These are phyloP conservation scores for Pythium phragmiticola DNA, from an alignment of 352 stramenopile genomes.

Conservation along the genomic window DNA sequence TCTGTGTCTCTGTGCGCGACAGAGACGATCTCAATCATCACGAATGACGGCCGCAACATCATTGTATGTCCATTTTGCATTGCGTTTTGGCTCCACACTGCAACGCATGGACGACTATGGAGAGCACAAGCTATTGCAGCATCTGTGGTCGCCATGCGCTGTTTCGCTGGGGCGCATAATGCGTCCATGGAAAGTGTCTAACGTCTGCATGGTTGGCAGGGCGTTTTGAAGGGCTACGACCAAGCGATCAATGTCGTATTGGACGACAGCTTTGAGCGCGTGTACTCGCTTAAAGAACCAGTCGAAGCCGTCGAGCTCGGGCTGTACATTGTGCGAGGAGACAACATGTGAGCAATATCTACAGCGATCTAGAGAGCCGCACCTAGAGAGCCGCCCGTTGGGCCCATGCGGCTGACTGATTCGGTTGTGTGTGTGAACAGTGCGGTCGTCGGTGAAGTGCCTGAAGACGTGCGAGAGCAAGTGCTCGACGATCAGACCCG, in stretches of 20 bases:
- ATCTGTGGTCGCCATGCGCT: neutral
- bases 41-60: slow-evolving; percentile 94
- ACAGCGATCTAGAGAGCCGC: neutral
- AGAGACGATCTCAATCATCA: slow-evolving; percentile 92
- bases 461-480: slow-evolving; percentile 87
- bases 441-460: slow-evolving; percentile 83
- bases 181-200: neutral
- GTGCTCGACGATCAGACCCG: slow-evolving; percentile 88
- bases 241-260: slow-evolving; percentile 93
- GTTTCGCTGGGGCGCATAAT: neutral
- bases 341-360: slow-evolving; percentile 82
- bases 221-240: slow-evolving; percentile 91
- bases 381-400: neutral
- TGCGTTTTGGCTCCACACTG: neutral
- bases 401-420: too few relatives aligned
- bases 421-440: slow-evolving; percentile 18
- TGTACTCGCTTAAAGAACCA: slow-evolving; percentile 89
- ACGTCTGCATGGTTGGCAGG: slow-evolving; percentile 33
- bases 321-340: slow-evolving; percentile 92
- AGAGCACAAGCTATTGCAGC: too few relatives aligned
- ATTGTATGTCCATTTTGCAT: slow-evolving; percentile 57
- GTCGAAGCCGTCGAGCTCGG: slow-evolving; percentile 90
- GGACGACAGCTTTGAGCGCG: slow-evolving; percentile 92
- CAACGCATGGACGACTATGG: neutral
- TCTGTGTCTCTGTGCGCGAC: slow-evolving; percentile 4